A percentile compares a stretch with the other conserved stretches of the same genome.
phyloP scores from a whole-genome alignment of 768 basidiomycete species.

The Nevesoporus exiguus region DNA sequence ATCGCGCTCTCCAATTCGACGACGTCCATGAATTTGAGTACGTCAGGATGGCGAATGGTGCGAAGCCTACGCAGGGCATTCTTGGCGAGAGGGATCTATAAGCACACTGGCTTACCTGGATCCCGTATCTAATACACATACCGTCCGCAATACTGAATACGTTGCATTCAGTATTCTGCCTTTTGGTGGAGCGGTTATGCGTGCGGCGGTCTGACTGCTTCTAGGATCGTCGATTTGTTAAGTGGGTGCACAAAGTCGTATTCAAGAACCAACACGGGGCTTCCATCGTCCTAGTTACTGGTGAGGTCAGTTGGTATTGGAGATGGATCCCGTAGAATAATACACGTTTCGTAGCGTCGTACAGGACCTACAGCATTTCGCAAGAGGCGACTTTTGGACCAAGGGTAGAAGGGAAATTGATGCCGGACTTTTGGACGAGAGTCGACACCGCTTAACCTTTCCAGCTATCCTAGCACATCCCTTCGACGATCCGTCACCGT shows the following conservation, averaged over 20 bases:
- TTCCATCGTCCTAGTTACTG: slow-evolving; percentile 74
- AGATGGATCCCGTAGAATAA: slow-evolving; percentile 10
- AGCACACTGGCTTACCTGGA: no score
- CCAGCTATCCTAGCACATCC: no score
- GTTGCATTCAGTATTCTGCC: no score
- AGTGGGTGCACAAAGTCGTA: slow-evolving; percentile 70
- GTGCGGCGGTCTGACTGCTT: no score
- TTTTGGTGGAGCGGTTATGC: no score
- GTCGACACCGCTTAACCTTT: slow-evolving; percentile 84
- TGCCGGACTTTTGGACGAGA: slow-evolving; percentile 89
- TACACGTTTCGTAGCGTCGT: slow-evolving; percentile 88
- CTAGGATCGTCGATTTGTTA: slow-evolving; percentile 58
- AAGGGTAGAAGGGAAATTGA: slow-evolving; percentile 83
- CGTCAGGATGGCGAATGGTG: slow-evolving; percentile 91
- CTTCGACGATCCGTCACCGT: no score
- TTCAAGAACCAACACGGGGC: slow-evolving; percentile 84
- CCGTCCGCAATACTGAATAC: no score
- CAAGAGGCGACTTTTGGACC: slow-evolving; percentile 67
- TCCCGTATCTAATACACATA: no score
- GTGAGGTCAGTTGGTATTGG: slow-evolving; percentile 14
- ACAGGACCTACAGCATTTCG: slow-evolving; percentile 78
- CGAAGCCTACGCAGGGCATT: slow-evolving; percentile 89
- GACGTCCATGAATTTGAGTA: slow-evolving; percentile 92
- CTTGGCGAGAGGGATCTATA: slow-evolving; percentile 79
- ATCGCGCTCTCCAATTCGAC: slow-evolving; percentile 85